phyloP scores from a whole-genome alignment of 2,329 filamentous ascomycete genomes.

The Pestalotiopsis sp. region DNA sequence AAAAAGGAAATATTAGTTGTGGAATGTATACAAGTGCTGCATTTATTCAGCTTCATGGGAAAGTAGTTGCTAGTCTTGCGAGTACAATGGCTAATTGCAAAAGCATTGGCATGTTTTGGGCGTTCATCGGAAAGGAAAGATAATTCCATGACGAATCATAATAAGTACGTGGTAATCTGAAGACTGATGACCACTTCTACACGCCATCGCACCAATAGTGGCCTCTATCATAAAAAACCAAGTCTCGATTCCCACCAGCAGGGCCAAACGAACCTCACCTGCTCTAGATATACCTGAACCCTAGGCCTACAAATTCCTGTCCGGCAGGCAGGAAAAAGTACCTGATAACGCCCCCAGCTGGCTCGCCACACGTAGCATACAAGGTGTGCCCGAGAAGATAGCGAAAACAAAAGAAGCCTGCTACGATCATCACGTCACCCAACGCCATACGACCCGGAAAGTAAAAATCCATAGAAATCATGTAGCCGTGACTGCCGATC shows the following conservation, averaged over 20 bases:
- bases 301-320: neutral
- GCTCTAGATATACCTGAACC: neutral
- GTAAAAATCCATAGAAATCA: neutral
- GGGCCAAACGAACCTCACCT: neutral
- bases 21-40: neutral
- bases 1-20: neutral
- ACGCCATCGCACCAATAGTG: neutral
- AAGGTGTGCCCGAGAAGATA: neutral
- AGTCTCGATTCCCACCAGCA: neutral
- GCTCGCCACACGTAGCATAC: neutral
- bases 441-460: neutral
- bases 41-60: neutral
- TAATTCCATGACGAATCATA: neutral
- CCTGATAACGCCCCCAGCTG: neutral
- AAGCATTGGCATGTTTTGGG: slow-evolving; percentile 15
- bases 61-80: neutral
- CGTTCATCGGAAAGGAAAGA: too few species aligned
- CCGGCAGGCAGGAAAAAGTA: neutral
- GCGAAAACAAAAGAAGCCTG: neutral
- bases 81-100: neutral
- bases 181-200: neutral
- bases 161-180: neutral
- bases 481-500: neutral
- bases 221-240: neutral
- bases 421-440: neutral